These are phyloP conservation scores for Fraxinus latifolia DNA, from an alignment of 305 asterid genomes.

Conservation along the genomic window DNA sequence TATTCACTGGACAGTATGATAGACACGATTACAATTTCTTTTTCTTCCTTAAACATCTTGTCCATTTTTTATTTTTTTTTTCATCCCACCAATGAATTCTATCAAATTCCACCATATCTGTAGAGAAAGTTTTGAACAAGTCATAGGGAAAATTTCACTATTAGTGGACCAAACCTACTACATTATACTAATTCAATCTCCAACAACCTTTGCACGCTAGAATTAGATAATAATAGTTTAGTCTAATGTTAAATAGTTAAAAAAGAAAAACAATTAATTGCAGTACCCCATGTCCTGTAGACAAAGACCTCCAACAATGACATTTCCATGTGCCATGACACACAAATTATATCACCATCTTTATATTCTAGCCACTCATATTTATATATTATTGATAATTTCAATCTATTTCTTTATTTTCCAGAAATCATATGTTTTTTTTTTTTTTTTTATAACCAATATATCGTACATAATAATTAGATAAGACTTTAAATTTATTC, in stretches of 20 bases:
- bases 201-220: background rate
- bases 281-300: background rate
- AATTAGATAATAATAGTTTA: background rate
- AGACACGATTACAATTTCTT: background rate
- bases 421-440: background rate
- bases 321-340: background rate
- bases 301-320: background rate
- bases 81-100: background rate
- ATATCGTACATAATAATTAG: background rate
- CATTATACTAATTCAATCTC: too few relatives aligned
- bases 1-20: background rate
- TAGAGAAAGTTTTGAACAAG: background rate
- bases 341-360: conserved; percentile 21
- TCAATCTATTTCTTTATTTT: background rate
- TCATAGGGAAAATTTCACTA: background rate
- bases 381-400: conserved; percentile 10
- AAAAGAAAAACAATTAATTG: background rate
- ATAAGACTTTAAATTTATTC: background rate
- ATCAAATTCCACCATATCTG: background rate
- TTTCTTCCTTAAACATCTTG: background rate
- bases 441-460: background rate
- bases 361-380: conserved; percentile 25
- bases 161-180: background rate
- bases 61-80: background rate
- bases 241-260: background rate